Percentiles rank a stretch among this genome's conserved stretches.
Evolutionary conservation across 192 early-diverging fungal genomes (phyloP).

Genomic region (Backusella tuberculispora): DNA sequence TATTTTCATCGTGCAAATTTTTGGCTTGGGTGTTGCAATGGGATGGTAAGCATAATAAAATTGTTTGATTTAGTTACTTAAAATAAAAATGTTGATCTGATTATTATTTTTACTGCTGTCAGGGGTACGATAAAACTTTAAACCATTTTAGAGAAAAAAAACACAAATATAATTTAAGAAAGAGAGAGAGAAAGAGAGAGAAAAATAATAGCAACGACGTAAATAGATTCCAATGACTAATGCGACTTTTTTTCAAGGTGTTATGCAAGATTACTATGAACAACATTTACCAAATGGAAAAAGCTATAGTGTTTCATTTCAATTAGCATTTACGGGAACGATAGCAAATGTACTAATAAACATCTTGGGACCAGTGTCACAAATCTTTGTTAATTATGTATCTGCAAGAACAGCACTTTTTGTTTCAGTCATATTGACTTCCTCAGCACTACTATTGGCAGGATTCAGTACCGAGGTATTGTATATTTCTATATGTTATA

Average conservation of each 20-base stretch:
- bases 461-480: conserved; percentile 32
- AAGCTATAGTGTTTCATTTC: not conserved
- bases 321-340: conserved; percentile 30
- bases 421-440: conserved; percentile 6
- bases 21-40: conserved; percentile 24
- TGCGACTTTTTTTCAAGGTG: conserved; percentile 4
- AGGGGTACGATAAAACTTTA: conserved; percentile 18
- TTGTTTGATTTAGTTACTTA: not conserved
- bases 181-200: not conserved
- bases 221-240: not conserved
- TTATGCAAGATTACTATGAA: conserved; percentile 36
- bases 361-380: conserved; percentile 20
- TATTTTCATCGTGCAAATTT: conserved; percentile 24
- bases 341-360: conserved; percentile 34
- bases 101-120: not conserved
- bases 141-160: not conserved
- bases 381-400: conserved; percentile 20
- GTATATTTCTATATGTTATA: too few relatives aligned
- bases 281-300: not conserved
- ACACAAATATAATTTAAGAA: not conserved
- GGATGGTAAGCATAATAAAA: conserved; percentile 33
- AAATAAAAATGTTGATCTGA: not conserved
- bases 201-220: not conserved
- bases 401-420: conserved; percentile 10
- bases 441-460: conserved; percentile 26